A percentile compares a stretch with the other conserved stretches of the same genome.
These are phyloP conservation scores for Boletus edulis DNA, from an alignment of 768 basidiomycete species.

Conservation along the genomic window DNA sequence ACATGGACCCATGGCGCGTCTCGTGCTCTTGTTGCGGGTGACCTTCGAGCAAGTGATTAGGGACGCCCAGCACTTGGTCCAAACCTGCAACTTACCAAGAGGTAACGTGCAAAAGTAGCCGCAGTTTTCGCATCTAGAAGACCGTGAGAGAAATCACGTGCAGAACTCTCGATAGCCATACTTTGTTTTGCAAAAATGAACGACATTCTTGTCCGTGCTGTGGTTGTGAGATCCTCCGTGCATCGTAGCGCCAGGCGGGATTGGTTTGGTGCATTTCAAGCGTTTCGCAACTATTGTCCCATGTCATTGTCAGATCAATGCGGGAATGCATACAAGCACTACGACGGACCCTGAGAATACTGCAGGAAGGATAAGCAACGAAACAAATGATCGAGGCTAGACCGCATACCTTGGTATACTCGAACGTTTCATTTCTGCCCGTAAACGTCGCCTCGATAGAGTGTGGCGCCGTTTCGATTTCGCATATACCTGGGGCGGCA, in stretches of 20 bases:
- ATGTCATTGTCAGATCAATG: background rate
- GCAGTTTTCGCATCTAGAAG: constrained; percentile 48
- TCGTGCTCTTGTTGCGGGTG: constrained; percentile 62
- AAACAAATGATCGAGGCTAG: background rate
- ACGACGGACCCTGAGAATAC: constrained; percentile 51
- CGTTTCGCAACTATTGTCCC: constrained; percentile 44
- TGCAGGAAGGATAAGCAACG: constrained; percentile 12
- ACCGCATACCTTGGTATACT: constrained; percentile 56
- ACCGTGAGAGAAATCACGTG: background rate
- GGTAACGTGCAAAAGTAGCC: constrained; percentile 60
- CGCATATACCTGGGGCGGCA: constrained; percentile 47
- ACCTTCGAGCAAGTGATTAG: constrained; percentile 32
- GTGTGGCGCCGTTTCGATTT: constrained; percentile 57
- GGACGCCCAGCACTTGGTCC: background rate
- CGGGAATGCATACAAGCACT: background rate
- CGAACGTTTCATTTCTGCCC: constrained; percentile 57
- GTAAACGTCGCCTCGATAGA: constrained; percentile 62
- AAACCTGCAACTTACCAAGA: constrained; percentile 37
- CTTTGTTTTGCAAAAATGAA: constrained; percentile 56
- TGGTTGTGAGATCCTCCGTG: constrained; percentile 53
- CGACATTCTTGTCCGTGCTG: constrained; percentile 39
- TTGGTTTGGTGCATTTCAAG: constrained; percentile 45
- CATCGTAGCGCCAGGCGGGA: constrained; percentile 40
- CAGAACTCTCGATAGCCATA: constrained; percentile 23
- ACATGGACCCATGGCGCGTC: constrained; percentile 65